phyloP scores from a whole-genome alignment of 208 protist species.

The Herpetomonas samuelpessoai region DNA sequence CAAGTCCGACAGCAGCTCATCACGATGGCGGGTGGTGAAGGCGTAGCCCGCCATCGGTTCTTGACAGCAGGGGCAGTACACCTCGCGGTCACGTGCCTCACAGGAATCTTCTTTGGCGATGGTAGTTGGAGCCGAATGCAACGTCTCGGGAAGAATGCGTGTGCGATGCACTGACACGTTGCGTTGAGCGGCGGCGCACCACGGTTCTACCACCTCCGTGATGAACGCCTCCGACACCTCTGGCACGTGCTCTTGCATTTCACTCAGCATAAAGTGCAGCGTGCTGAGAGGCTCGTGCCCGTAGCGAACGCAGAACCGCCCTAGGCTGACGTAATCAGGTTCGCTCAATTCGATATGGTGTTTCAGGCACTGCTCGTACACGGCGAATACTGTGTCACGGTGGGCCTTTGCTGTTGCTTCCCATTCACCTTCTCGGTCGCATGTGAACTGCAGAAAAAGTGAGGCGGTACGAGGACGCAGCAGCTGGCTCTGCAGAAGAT shows the following conservation, averaged over 20 bases:
- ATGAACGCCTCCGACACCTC: conserved; percentile 32
- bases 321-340: conserved; percentile 46
- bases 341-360: conserved; percentile 42
- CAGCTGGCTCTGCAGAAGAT: conserved; percentile 36
- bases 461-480: conserved; percentile 55
- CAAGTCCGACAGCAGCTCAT: conserved; percentile 38
- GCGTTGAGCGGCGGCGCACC: conserved; percentile 11
- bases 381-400: conserved; percentile 30
- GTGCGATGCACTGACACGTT: conserved; percentile 9
- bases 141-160: conserved; percentile 10
- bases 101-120: not conserved
- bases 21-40: conserved; percentile 45
- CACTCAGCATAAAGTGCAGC: conserved; percentile 47
- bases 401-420: conserved; percentile 9
- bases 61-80: conserved; percentile 16
- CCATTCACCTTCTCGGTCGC: conserved; percentile 6
- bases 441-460: conserved; percentile 52
- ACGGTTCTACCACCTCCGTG: conserved; percentile 43
- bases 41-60: conserved; percentile 29
- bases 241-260: conserved; percentile 47
- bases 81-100: not conserved
- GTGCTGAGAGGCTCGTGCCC: conserved; percentile 36
- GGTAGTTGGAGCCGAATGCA: conserved; percentile 3
- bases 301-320: conserved; percentile 33
- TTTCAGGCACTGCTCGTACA: conserved; percentile 39